phyloP scores from a whole-genome alignment of 345 rosid species.

The Aurinia saxatilis region DNA sequence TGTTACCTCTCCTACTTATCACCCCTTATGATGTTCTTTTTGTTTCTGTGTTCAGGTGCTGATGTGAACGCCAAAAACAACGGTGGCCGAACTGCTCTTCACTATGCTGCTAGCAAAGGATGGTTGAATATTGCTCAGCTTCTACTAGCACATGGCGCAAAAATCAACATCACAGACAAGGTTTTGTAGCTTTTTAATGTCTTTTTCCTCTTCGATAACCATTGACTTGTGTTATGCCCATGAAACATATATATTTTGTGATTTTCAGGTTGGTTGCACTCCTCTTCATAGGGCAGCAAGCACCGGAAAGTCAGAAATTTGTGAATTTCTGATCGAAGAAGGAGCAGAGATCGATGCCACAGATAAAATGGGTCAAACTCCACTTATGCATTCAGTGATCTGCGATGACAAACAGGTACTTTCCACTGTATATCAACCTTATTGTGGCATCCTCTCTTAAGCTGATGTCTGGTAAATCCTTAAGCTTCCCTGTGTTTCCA shows the following conservation, averaged over 20 bases:
- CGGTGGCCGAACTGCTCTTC: conserved; percentile 89
- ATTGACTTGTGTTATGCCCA: not conserved
- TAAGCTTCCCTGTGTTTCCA: not conserved
- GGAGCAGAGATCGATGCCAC: conserved; percentile 78
- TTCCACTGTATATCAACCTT: not conserved
- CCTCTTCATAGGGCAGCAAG: conserved; percentile 92
- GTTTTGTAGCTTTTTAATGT: conserved; percentile 22
- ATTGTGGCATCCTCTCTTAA: not conserved
- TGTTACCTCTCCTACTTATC: not conserved
- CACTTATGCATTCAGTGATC: conserved; percentile 76
- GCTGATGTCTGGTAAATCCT: not conserved
- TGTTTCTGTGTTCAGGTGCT: conserved; percentile 44
- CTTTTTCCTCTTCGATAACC: not conserved
- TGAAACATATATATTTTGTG: not conserved
- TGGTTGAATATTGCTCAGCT: conserved; percentile 56
- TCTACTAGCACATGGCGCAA: conserved; percentile 60
- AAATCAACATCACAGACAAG: conserved; percentile 64
- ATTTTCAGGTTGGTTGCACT: conserved; percentile 70
- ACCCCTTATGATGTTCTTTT: not conserved
- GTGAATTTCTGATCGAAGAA: conserved; percentile 79
- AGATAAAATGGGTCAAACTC: conserved; percentile 85
- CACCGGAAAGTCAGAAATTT: conserved; percentile 60
- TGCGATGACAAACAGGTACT: conserved; percentile 61
- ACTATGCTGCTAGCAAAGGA: conserved; percentile 97
- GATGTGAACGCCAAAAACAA: conserved; percentile 67